Evolutionary conservation across 163 green algal species (phyloP).

Genomic region (Prototheca cutis): DNA sequence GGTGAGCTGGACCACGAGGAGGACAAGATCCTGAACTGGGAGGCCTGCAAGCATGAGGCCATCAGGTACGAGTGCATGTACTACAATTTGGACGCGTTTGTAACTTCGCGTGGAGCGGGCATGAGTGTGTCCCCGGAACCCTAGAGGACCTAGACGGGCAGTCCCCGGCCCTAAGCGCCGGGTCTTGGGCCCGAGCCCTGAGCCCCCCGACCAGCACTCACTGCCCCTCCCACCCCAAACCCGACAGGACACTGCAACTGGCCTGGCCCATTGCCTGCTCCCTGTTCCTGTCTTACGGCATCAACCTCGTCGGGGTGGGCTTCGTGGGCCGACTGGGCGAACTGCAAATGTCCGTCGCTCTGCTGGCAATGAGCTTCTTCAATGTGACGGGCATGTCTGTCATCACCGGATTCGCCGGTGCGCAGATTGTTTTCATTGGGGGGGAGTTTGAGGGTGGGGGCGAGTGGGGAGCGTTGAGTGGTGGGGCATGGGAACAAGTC

Average conservation of each 20-base stretch:
- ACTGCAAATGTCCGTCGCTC: conserved; percentile 10
- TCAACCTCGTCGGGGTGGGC: conserved; percentile 12
- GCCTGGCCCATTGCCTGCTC: not conserved
- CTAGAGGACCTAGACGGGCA: no score
- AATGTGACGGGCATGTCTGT: conserved; percentile 33
- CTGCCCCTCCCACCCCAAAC: no score
- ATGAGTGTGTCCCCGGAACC: no score
- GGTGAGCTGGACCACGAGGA: not conserved
- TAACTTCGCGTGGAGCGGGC: not conserved
- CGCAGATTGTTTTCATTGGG: no score
- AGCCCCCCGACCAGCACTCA: no score
- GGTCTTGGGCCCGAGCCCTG: no score
- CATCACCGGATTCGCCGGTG: conserved; percentile 26
- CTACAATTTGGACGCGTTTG: not conserved
- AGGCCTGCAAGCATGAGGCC: not conserved
- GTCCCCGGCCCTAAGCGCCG: no score
- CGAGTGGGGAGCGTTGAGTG: no score
- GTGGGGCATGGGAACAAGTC: no score
- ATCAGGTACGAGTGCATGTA: not conserved
- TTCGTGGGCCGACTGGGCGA: conserved; percentile 29
- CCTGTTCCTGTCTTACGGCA: not conserved
- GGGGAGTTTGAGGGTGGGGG: no score
- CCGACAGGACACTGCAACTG: not conserved
- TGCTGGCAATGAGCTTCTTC: conserved; percentile 22
- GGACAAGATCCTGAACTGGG: not conserved